phyloP scores from a whole-genome alignment of 371 early-diverging fungal genomes.

The Syncephalastrum contaminatum region DNA sequence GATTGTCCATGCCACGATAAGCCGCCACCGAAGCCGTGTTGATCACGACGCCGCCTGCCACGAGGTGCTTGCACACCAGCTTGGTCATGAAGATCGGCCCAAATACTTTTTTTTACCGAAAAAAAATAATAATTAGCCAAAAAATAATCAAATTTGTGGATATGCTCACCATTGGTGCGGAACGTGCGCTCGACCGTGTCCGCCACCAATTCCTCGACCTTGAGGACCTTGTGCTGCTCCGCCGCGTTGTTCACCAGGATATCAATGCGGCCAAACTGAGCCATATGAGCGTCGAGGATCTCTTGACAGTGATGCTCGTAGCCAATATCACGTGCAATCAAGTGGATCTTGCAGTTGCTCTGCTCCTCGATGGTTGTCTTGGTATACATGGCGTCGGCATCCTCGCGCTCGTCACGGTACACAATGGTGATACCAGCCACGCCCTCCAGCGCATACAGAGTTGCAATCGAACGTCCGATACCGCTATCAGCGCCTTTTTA shows the following conservation, averaged over 20 bases:
- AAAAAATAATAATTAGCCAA: conserved; percentile 2
- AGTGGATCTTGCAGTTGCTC: conserved; percentile 36
- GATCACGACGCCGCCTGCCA: conserved; percentile 48
- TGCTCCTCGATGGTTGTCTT: conserved; percentile 47
- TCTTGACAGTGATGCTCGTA: conserved; percentile 45
- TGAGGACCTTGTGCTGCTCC: conserved; percentile 49
- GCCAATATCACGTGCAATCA: conserved; percentile 51
- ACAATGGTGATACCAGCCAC: conserved; percentile 49
- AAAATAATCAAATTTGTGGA: too few relatives aligned
- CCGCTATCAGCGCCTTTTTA: conserved; percentile 45
- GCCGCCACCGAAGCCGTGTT: conserved; percentile 65
- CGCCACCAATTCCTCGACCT: conserved; percentile 37
- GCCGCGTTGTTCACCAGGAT: conserved; percentile 67
- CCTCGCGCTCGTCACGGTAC: conserved; percentile 50
- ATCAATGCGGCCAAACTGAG: conserved; percentile 53
- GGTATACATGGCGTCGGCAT: conserved; percentile 47
- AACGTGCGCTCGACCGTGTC: conserved; percentile 46
- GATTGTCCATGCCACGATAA: conserved; percentile 53
- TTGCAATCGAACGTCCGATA: conserved; percentile 49
- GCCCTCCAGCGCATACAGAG: conserved; percentile 49
- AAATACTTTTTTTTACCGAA: conserved; percentile 32
- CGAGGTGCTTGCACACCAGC: conserved; percentile 47
- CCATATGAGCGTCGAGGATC: conserved; percentile 40
- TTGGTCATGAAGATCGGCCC: conserved; percentile 62
- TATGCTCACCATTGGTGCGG: conserved; percentile 47